Evolutionary conservation across 305 asterid species (phyloP).

Genomic region (Fraxinus ornus): DNA sequence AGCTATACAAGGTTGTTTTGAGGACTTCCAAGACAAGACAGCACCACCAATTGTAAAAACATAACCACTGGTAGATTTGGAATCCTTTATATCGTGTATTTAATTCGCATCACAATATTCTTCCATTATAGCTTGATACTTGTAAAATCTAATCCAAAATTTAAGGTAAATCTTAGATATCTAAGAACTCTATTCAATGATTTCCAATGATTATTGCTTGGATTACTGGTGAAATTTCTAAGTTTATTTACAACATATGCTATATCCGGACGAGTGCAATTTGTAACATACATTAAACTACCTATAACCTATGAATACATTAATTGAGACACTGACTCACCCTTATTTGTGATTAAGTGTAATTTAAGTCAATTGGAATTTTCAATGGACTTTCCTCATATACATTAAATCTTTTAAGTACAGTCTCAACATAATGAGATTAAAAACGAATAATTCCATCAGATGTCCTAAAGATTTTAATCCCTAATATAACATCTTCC

Average conservation of each 20-base stretch:
- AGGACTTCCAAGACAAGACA: too few relatives aligned
- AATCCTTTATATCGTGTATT: not conserved
- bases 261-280: too few relatives aligned
- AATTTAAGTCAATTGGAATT: not conserved
- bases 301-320: too few relatives aligned
- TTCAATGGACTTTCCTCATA: not conserved
- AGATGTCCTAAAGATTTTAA: too few relatives aligned
- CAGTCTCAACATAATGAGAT: not conserved
- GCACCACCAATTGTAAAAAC: not conserved
- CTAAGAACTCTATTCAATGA: not conserved
- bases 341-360: not conserved
- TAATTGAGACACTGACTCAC: not conserved
- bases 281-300: not conserved
- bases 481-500: not conserved
- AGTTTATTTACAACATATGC: too few relatives aligned
- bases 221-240: too few relatives aligned
- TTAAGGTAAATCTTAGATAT: not conserved
- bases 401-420: not conserved
- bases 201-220: not conserved
- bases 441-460: not conserved
- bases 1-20: too few relatives aligned
- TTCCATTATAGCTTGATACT: not conserved
- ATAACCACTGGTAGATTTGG: too few relatives aligned
- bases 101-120: not conserved
- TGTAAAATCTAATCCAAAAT: not conserved